These are phyloP conservation scores for Artemisia tridentata DNA, from an alignment of 129 eudicot species.

Conservation along the genomic window DNA sequence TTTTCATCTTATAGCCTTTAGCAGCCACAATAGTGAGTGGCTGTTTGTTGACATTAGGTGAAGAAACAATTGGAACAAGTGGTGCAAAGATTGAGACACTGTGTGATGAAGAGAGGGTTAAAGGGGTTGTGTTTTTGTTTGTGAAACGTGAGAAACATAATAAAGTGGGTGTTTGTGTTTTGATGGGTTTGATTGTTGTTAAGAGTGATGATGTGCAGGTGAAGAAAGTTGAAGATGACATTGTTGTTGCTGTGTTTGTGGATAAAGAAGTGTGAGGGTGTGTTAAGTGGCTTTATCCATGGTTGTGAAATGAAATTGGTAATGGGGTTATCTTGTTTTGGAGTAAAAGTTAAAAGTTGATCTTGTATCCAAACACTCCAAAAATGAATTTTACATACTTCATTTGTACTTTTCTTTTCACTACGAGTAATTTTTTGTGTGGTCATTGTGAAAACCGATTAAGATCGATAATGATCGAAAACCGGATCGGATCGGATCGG, in stretches of 20 bases:
- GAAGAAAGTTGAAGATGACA: slow-evolving; percentile 42
- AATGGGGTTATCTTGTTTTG: neutral
- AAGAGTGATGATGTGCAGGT: slow-evolving; percentile 27
- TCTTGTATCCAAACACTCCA: slow-evolving; percentile 20
- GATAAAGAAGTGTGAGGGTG: slow-evolving; percentile 22
- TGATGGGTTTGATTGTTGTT: slow-evolving; percentile 27
- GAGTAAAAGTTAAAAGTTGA: neutral
- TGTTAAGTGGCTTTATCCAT: neutral
- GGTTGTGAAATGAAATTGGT: neutral
- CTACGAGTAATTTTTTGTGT: too few species aligned
- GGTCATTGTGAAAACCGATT: too few species aligned
- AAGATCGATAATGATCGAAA: too few species aligned
- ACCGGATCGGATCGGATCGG: too few species aligned
- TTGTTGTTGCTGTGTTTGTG: slow-evolving; percentile 27
- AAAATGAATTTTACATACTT: neutral
- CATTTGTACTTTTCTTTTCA: too few species aligned
- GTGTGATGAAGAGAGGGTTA: slow-evolving; percentile 57
- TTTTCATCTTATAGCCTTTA: slow-evolving; percentile 86
- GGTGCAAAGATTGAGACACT: slow-evolving; percentile 49
- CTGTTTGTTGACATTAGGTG: slow-evolving; percentile 21
- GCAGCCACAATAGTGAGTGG: slow-evolving; percentile 56
- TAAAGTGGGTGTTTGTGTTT: neutral
- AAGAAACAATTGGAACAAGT: slow-evolving; percentile 28
- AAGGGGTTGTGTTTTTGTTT: slow-evolving; percentile 28
- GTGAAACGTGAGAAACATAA: slow-evolving; percentile 24